These are phyloP conservation scores for Fusarium nematophilum DNA, from an alignment of 2,329 filamentous ascomycete genomes.

Conservation along the genomic window DNA sequence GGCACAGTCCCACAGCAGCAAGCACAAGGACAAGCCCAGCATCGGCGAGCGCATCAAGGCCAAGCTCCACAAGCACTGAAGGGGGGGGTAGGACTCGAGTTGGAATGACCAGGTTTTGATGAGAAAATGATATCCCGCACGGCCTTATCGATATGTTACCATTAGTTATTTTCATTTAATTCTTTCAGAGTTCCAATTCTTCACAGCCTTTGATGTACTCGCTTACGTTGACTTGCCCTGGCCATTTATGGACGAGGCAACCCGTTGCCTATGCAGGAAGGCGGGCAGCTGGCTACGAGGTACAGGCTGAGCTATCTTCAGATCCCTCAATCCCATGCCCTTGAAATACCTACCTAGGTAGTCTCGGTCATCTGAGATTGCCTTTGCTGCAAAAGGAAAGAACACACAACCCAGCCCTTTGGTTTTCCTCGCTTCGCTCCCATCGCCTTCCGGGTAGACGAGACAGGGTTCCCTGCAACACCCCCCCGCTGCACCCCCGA, in stretches of 20 bases:
- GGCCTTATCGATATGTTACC: background rate
- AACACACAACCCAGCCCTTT: background rate
- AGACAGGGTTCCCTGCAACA: background rate
- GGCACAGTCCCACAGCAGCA: slow-evolving; percentile 18
- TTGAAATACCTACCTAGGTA: too few species aligned
- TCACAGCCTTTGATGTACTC: too few species aligned
- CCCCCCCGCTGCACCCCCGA: background rate
- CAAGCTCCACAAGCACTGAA: slow-evolving; percentile 68
- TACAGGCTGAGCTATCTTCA: background rate
- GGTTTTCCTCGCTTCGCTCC: background rate
- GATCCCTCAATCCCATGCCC: background rate
- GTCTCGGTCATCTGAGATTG: background rate
- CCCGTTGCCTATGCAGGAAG: too few species aligned
- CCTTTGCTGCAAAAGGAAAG: background rate
- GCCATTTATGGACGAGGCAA: too few species aligned
- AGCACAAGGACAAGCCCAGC: slow-evolving; percentile 59
- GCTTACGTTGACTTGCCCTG: too few species aligned
- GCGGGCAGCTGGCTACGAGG: too few species aligned
- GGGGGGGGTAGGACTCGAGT: background rate
- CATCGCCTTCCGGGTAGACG: background rate
- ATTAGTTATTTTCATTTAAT: background rate
- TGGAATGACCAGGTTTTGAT: slow-evolving; percentile 9
- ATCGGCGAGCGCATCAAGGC: slow-evolving; percentile 75
- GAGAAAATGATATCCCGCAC: slow-evolving; percentile 34
- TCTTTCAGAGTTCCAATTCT: too few species aligned